Base-by-base conservation (phyloP, 805 yeast genomes). In the Schwanniomyces pseudopolymorphus region DNA sequence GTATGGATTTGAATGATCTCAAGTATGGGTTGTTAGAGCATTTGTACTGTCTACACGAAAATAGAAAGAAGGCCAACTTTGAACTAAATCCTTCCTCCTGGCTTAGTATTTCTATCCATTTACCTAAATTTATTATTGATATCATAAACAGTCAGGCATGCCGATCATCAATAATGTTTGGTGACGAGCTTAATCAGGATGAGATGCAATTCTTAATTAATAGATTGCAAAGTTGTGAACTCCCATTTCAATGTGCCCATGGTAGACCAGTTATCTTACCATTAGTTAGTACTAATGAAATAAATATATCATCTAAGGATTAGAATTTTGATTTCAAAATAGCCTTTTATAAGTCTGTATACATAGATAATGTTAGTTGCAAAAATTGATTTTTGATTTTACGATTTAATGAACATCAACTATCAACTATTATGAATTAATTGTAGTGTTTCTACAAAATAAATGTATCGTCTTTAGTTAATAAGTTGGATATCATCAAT, bases 171-270 rank as follows among this genome's bases (percentile, higher is more conserved):
- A 69, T 87, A 3, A 86, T 75, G 83, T 87, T 89, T 66, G 96
- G 96, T 0, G 81, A 80, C 37, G 33, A 44, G 1, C 59, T 89
- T 37, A 54, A 70, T 0, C 46, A 36, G 2, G 48, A 43, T 0
- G 78, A 83, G 43, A 83, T 88, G 63, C 48, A 53, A 5, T 37
- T 58, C 0, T 54, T 87, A 19, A 54, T 88, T 0, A 27, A 40
- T 1, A 50, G 63, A 1, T 67, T 89, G 24, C 52, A 69, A 0
- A 19, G 44, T 3, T 87, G 96, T 56, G 55, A 64, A 11, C 62
- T 73, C 16, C 95, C 96, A 0, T 85, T 87, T 52, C 82, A 78
- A 45, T 89, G 96, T 69, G 96, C 96, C 0, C 96, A 89, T 61
- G 96, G 96, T 0, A 64, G 96, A 46, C 95, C 96, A 0, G 78